Base-by-base conservation (phyloP, 805 yeast species). In the Metschnikowia corniflorae region DNA sequence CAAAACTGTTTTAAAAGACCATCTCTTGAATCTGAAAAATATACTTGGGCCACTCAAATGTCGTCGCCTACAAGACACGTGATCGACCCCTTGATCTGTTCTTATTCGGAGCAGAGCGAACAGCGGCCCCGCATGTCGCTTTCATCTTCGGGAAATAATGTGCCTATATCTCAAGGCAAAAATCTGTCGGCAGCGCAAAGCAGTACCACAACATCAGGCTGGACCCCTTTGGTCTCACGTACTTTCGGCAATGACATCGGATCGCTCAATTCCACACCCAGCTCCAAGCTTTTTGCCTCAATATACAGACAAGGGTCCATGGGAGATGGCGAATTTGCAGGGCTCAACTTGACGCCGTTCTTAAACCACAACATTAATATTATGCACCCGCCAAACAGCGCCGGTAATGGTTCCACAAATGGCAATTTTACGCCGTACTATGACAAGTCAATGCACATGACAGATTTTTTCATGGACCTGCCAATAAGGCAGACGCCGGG, bases 391-490 rank as follows among this genome's bases (percentile, higher is more conserved):
- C 50, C 53, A 37, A 41, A 46, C 33, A 52, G 50, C 38, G 47
- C 45, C 27, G 40, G 43, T 26, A 34, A 40, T 37, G 29, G 38
- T 18, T 43, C 60, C 29, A 53, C 49, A 29, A 58, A 54, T 31
- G 39, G 45, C 13, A 37, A 28, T 31, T 55, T 65, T 39, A 68
- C 73, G n/a, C 73, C 73, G 3, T 63, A 60, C 41, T 67, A 63
- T 43, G 71, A 67, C 37, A 65, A 63, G 45, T 56, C 69, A 3
- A 51, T 65, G 39, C 71, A 63, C 39, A 48, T 67, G 28, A 51
- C 67, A 6, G 73, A 68, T 44, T 67, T 68, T 34, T 67, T 66
- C 47, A 66, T 65, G 58, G 73, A 68, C 35, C 58, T 68, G n/a
- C 73, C 73, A 12, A 63, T 65, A 26, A 49, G 58, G 19, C 56